phyloP scores from a whole-genome alignment of 208 protist species.

The Leishmania martiniquensis region DNA sequence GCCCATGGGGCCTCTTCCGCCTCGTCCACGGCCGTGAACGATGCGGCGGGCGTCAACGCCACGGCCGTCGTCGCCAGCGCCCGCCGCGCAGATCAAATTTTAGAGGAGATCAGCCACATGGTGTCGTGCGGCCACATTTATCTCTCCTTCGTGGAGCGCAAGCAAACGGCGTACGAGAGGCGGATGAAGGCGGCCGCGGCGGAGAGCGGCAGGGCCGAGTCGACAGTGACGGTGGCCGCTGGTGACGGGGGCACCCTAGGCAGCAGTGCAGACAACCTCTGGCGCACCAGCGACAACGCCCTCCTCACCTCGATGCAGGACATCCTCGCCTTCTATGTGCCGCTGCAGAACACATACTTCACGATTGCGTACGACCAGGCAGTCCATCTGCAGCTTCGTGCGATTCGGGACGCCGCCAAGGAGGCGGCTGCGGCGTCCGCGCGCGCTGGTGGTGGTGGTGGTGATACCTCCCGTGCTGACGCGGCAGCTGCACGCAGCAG shows the following conservation, averaged over 20 bases:
- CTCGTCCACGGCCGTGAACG: neutral
- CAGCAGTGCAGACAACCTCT: constrained; percentile 25
- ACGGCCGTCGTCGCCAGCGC: constrained; percentile 44
- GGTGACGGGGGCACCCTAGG: neutral
- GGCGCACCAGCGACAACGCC: constrained; percentile 36
- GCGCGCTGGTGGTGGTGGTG: constrained; percentile 3
- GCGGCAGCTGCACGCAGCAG: neutral
- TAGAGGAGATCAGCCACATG: constrained; percentile 88
- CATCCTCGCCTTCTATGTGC: constrained; percentile 77
- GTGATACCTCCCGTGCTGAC: neutral
- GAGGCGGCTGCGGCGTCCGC: constrained; percentile 16
- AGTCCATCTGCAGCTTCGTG: constrained; percentile 61
- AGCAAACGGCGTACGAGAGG: constrained; percentile 47
- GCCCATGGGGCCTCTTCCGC: neutral
- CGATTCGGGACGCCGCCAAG: constrained; percentile 33
- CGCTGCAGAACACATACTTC: constrained; percentile 82
- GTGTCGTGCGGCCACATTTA: constrained; percentile 89
- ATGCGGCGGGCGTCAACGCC: constrained; percentile 4
- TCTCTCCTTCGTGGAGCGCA: constrained; percentile 64
- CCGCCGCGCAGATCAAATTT: constrained; percentile 73
- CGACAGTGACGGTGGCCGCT: neutral
- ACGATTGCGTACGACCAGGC: constrained; percentile 74
- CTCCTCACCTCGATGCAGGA: constrained; percentile 80
- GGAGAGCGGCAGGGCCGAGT: neutral
- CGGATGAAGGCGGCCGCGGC: constrained; percentile 1